Base-by-base conservation (phyloP, 352 stramenopile species). In the Pythium graminicola region DNA sequence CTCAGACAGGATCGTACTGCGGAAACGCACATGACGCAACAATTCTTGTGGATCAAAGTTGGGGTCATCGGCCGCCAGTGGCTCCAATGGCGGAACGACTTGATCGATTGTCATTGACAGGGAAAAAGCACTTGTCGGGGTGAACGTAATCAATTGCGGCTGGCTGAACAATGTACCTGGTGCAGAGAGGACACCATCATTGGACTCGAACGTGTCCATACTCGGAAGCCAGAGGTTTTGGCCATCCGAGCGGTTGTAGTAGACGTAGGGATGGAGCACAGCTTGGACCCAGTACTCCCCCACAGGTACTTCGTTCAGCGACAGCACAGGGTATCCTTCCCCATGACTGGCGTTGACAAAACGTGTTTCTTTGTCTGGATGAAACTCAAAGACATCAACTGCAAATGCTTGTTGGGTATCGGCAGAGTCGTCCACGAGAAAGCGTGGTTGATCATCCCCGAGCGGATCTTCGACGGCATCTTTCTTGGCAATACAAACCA, bases 1-100 rank as follows among this genome's bases (percentile, higher is more conserved):
- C 29, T 66, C 22, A 4, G 77, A 89, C 33, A 89, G 50, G 50
- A 68, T 70, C 17, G 62, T 54, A 26, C 73, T 86, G 26, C 75
- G 74, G 67, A 85, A 85, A 32, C 64, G 62, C 40, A 89, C 68
- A 60, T 89, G 77, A 43, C 83, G 77, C 7, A 89, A 70, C 47
- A 86, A 49, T 57, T 86, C 67, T 19, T 81, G 61, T 0, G 57
- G 49, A 20, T 81, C 71, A 46, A 59, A 57, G 7, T 19, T 19
- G 6, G 49, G 36, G 14, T 22, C 27, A 10, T 60, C 56, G 19
- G 49, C 55, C 2, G 68, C 57, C 0, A 89, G 35, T 1, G 65
- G 57, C 16, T 69, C 55, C 20, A 76, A 51, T 11, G 64, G 59
- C 16, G 64, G 57, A 24, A 67, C 66, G n/a, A 79, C 57, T 39